Conservation (phyloP, 371 early-diverging fungal genomes). For the Circinella minor region DNA sequence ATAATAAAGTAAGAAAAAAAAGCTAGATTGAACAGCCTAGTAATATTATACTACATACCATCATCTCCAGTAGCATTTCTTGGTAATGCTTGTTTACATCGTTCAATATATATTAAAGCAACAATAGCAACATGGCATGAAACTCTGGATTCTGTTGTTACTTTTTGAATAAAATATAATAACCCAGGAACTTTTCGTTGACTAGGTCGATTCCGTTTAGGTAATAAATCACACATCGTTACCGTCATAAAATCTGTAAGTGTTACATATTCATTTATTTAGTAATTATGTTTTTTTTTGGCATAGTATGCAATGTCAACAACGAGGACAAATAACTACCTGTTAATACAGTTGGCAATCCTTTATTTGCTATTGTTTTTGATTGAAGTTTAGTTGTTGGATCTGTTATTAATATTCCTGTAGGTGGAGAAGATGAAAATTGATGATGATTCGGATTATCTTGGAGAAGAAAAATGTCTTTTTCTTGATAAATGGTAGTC, state of each 20-base stretch:
- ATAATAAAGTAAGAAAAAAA: not conserved
- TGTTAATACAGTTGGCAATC: not conserved
- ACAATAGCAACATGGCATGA: slow-evolving; percentile 40
- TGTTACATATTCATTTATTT: not conserved
- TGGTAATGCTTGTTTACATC: slow-evolving; percentile 34
- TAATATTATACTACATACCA: slow-evolving; percentile 19
- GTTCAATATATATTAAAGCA: slow-evolving; percentile 36
- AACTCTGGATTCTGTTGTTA: slow-evolving; percentile 36
- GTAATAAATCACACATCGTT: slow-evolving; percentile 32
- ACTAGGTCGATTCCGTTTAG: slow-evolving; percentile 10
- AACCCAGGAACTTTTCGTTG: slow-evolving; percentile 33
- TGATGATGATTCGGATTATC: slow-evolving; percentile 12
- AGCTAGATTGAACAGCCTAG: not conserved
- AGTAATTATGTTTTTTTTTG: too few relatives aligned
- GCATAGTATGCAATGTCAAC: not conserved
- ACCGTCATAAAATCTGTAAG: slow-evolving; percentile 27
- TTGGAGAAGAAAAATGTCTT: slow-evolving; percentile 7
- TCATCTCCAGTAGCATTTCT: slow-evolving; percentile 33
- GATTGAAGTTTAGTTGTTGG: not conserved
- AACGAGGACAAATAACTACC: not conserved
- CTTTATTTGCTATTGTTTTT: not conserved
- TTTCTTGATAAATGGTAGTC: slow-evolving; percentile 5
- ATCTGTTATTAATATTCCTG: not conserved
- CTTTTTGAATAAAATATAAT: slow-evolving; percentile 43
- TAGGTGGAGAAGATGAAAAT: slow-evolving; percentile 8